Base-by-base conservation (phyloP, 225 moss, liverwort and hornwort species). In the Polytrichum commune region DNA sequence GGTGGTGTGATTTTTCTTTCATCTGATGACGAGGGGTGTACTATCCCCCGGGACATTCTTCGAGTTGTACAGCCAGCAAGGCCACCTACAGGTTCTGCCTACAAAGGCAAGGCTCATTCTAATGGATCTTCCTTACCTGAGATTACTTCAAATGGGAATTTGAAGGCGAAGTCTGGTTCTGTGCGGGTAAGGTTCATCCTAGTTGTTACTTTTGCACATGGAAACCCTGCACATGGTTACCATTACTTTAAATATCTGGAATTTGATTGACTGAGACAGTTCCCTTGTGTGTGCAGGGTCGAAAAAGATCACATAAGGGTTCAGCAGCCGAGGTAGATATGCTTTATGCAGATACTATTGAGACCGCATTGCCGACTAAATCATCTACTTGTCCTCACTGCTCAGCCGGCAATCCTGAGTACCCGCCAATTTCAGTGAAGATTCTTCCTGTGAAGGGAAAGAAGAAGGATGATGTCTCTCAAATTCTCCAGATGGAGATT, bases 41-140 rank as follows among this genome's bases (percentile, higher is more conserved):
- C 29, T 27, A 6, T 75, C 54, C 80, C 75, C 30, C 72, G 53
- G 9, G 81, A 75, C 30, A 82, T 81, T 62, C 83, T 84, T 60
- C 69, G 66, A 54, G 60, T 84, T 33, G 82, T 81, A 55, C 81
- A 81, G 20, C 74, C 55, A 29, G 78, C 66, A 4, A 71, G 25
- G 38, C 60, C 32, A 23, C 29, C 22, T 13, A 38, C 62, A 20
- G 28, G 19, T 32, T 22, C 29, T 22, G 58, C 46, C 46, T 46
- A 46, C 20, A 81, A 81, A 73, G 86, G 86, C 28, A 83, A 87
- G 81, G 78, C 73, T 76, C 80, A 73, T 29, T 74, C 80, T 53
- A 83, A 78, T 71, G 80, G 75, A 58, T 72, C 71, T 29, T 54
- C 62, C 3, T 66, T 63, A 30, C 38, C 53, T 33, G 63, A 63